phyloP scores from a whole-genome alignment of 441 rosid species.

The Aleurites moluccanus region DNA sequence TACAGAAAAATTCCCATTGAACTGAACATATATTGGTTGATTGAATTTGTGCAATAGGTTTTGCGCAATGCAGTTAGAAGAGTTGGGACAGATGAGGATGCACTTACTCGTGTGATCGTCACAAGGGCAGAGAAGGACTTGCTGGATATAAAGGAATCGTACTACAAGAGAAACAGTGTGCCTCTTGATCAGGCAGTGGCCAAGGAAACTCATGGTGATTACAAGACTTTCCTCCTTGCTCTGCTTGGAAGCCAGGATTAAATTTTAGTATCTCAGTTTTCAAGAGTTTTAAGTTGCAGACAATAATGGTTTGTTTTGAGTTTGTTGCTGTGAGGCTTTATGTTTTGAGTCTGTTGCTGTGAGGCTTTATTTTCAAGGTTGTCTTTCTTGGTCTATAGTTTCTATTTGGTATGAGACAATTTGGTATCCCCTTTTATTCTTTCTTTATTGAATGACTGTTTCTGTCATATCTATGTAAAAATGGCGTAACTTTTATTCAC shows the following conservation, averaged over 20 bases:
- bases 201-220: slow-evolving; percentile 55
- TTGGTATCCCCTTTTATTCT: not conserved
- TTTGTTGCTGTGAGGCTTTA: slow-evolving; percentile 14
- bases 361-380: slow-evolving; percentile 12
- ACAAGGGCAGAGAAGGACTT: slow-evolving; percentile 63
- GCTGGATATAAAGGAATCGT: slow-evolving; percentile 51
- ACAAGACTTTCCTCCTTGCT: slow-evolving; percentile 52
- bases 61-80: slow-evolving; percentile 47
- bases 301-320: slow-evolving; percentile 2
- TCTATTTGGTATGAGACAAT: not conserved
- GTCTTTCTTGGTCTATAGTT: not conserved
- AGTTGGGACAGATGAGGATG: slow-evolving; percentile 65
- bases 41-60: slow-evolving; percentile 27
- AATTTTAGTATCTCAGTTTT: not conserved
- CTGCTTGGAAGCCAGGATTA: slow-evolving; percentile 49
- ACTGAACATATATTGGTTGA: not conserved
- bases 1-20: not conserved
- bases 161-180: slow-evolving; percentile 57
- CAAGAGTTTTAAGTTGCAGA: not conserved
- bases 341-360: not conserved
- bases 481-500: too few relatives aligned
- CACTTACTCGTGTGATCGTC: slow-evolving; percentile 54
- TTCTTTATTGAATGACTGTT: not conserved
- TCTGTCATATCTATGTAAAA: too few relatives aligned
- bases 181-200: slow-evolving; percentile 49